Evolutionary conservation across 805 yeast genomes (phyloP).

Genomic region (Suhomyces sp.): DNA sequence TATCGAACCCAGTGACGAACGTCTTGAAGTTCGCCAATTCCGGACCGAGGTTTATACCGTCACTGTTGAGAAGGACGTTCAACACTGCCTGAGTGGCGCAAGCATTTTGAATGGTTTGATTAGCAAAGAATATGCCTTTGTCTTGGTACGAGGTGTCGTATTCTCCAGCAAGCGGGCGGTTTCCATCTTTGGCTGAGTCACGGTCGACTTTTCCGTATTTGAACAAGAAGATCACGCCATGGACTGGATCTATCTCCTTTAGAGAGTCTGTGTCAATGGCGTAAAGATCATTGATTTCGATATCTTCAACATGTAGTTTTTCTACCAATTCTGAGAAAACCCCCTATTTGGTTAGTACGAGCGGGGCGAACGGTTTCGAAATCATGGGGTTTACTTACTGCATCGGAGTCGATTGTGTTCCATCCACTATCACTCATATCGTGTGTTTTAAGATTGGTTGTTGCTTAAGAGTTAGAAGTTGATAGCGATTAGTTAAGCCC

Average conservation of each 20-base stretch:
- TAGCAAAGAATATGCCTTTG: slow-evolving; percentile 54
- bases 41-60: slow-evolving; percentile 45
- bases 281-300: slow-evolving; percentile 59
- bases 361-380: not conserved
- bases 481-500: too few species aligned
- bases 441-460: too few species aligned
- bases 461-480: too few species aligned
- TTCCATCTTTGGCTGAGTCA: slow-evolving; percentile 23
- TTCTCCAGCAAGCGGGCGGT: slow-evolving; percentile 44
- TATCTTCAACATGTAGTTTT: slow-evolving; percentile 48
- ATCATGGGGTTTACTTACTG: slow-evolving; percentile 37
- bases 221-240: slow-evolving; percentile 64
- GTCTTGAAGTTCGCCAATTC: slow-evolving; percentile 47
- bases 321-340: slow-evolving; percentile 65
- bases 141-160: slow-evolving; percentile 36
- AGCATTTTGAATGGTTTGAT: slow-evolving; percentile 64
- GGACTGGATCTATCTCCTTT: slow-evolving; percentile 38
- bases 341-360: slow-evolving; percentile 34
- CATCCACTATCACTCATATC: slow-evolving; percentile 36
- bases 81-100: slow-evolving; percentile 75
- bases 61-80: slow-evolving; percentile 50
- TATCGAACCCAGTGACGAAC: slow-evolving; percentile 54
- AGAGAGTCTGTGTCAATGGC: slow-evolving; percentile 49
- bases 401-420: slow-evolving; percentile 68
- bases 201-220: slow-evolving; percentile 51